These are phyloP conservation scores for Colletotrichum agaves DNA, from an alignment of 2,329 filamentous ascomycete species.

Conservation along the genomic window DNA sequence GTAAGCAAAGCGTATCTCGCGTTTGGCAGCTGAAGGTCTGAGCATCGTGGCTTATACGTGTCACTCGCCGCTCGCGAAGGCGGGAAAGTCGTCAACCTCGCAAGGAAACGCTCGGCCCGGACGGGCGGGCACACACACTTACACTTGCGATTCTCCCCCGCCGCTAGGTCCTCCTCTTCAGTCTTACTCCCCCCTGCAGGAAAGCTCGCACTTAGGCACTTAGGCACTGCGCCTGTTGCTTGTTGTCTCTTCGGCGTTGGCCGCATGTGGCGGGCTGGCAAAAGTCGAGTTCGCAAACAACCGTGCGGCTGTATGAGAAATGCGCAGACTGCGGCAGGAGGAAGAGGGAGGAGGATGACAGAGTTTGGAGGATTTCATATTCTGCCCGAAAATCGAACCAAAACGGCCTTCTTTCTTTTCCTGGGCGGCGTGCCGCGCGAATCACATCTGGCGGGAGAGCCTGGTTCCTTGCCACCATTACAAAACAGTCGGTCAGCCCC, in stretches of 20 bases:
- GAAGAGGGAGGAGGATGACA: not conserved
- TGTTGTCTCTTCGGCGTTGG: conserved; percentile 3
- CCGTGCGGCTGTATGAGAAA: conserved; percentile 32
- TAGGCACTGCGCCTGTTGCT: conserved; percentile 20
- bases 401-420: conserved; percentile 5
- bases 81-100: not conserved
- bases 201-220: not conserved
- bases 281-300: not conserved
- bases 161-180: conserved; percentile 19
- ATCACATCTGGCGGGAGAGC: not conserved
- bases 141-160: conserved; percentile 4
- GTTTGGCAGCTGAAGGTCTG: conserved; percentile 32
- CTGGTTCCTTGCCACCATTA: conserved; percentile 16
- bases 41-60: conserved; percentile 34
- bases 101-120: conserved; percentile 20
- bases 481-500: conserved; percentile 3
- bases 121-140: conserved; percentile 25
- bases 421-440: not conserved
- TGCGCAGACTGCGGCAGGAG: not conserved
- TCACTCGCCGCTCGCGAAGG: not conserved
- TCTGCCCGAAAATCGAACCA: conserved; percentile 36
- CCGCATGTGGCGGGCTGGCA: conserved; percentile 14
- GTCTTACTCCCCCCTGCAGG: conserved; percentile 3
- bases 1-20: conserved; percentile 36
- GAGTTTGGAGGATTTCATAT: conserved; percentile 30